Base-by-base conservation (phyloP, 495 filamentous ascomycete genomes). In the Hypoxylon lienhwacheense region DNA sequence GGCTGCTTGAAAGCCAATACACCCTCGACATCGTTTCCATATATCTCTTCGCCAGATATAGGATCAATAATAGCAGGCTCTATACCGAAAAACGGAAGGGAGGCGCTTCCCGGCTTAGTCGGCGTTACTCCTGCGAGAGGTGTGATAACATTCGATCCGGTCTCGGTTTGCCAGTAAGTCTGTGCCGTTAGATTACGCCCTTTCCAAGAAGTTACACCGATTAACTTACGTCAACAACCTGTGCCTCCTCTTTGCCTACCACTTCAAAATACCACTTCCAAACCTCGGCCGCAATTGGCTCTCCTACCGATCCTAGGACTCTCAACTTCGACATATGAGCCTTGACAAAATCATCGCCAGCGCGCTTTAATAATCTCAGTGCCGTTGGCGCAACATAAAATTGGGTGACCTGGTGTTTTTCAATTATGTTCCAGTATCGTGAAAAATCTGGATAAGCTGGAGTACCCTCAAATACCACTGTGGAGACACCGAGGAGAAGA, bases 81-180 rank as follows among this genome's bases (percentile, higher is more conserved):
- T 68, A 99, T 92, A 62, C 95, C 93, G 67, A 99, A 99, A 86
- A 99, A 97, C 20, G 87, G 87, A 15, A 90, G 76, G 2, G 87
- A 88, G 4, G 87, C 87, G 57, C 80, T 85, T 34, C 87, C 87
- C 24, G 87, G 87, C 70, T 90, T 90, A 24, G 87, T 89, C 4
- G 87, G 86, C 6, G 87, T 90, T 21, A 88, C 73, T 63, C 87
- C 87, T 26, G 80, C 86, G 20, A 90, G 79, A 11, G 87, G 87
- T 4, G 86, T 84, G 61, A 90, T 90, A 57, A 95, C 90, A 68
- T 97, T 85, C 37, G 91, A 97, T 45, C 93, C 93, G 7, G 93
- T 99, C 77, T 99, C 93, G 53, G 93, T 99, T 85, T 99, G 93
- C 95, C 93, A 99, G 80, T 99, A 99, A 35, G 93, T 99, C 91